Conservation (phyloP, 2,329 filamentous ascomycete species). For the Epichloe typhina region DNA sequence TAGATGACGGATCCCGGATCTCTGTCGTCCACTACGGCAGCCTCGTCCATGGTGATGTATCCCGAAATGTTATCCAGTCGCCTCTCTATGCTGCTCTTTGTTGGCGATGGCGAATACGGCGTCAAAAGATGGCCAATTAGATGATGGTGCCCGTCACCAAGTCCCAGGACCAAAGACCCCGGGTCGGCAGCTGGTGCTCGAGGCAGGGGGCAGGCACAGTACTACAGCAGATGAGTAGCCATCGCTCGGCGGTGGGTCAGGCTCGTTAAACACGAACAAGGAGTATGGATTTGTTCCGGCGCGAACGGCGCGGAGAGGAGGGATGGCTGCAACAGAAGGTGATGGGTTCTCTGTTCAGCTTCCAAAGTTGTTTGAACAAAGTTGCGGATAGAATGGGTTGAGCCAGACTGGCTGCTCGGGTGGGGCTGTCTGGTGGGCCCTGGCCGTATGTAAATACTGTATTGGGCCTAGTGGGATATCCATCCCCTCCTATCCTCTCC, state of each 20-base stretch:
- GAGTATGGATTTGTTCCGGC: too few relatives aligned
- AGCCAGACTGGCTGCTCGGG: too few relatives aligned
- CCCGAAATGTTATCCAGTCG: background rate
- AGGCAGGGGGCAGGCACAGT: background rate
- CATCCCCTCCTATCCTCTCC: too few relatives aligned
- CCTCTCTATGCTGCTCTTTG: background rate
- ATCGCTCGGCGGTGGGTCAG: background rate
- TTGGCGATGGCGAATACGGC: background rate
- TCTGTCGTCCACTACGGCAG: conserved; percentile 20
- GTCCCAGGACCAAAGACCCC: background rate
- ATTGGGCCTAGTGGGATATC: too few relatives aligned
- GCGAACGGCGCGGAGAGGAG: too few relatives aligned
- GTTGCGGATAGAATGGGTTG: too few relatives aligned
- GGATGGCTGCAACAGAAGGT: too few relatives aligned
- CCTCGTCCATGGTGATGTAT: conserved; percentile 15
- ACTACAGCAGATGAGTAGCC: background rate
- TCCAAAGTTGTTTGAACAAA: too few relatives aligned
- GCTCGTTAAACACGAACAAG: background rate
- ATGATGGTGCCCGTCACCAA: background rate
- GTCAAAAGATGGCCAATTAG: background rate
- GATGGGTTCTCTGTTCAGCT: too few relatives aligned
- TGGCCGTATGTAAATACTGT: too few relatives aligned
- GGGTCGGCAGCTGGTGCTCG: background rate
- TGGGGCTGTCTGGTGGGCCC: too few relatives aligned
- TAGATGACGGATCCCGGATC: conserved; percentile 4